phyloP scores from a whole-genome alignment of 768 basidiomycete species.

The Melanogaster broomeanus region DNA sequence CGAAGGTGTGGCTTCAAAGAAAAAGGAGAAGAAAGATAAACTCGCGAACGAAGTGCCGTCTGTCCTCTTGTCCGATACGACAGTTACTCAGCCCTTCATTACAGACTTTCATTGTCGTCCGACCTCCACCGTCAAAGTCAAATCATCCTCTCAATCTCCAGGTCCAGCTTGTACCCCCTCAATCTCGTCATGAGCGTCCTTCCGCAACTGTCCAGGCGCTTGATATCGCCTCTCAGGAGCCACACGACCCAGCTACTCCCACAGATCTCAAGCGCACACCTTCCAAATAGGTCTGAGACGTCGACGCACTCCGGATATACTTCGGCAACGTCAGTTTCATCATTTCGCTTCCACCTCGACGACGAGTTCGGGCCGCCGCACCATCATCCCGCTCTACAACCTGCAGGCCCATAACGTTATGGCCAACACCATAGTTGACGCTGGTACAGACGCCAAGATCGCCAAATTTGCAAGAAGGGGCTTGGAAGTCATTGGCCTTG shows the following conservation, averaged over 20 bases:
- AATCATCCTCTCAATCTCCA: constrained; percentile 90
- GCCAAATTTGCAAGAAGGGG: constrained; percentile 75
- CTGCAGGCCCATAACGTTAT: constrained; percentile 86
- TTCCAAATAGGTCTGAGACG: constrained; percentile 55
- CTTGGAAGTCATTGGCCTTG: constrained; percentile 77
- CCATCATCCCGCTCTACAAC: constrained; percentile 85
- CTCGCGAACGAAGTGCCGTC: constrained; percentile 48
- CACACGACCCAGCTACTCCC: constrained; percentile 19
- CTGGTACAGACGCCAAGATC: constrained; percentile 85
- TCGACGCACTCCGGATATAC: constrained; percentile 48
- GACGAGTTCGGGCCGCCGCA: constrained; percentile 54
- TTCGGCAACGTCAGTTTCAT: constrained; percentile 45
- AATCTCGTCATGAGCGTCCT: constrained; percentile 42
- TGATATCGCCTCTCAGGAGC: constrained; percentile 39
- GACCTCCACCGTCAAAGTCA: constrained; percentile 83
- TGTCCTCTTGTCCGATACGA: constrained; percentile 4
- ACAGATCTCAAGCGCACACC: constrained; percentile 30
- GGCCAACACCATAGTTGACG: constrained; percentile 84
- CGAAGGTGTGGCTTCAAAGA: constrained; percentile 40
- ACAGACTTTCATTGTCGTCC: constrained; percentile 89
- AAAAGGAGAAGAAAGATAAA: constrained; percentile 47
- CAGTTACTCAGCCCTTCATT: constrained; percentile 1
- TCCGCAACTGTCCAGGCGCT: constrained; percentile 44
- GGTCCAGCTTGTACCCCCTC: constrained; percentile 81
- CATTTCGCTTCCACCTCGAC: constrained; percentile 45